Evolutionary conservation across 495 filamentous ascomycete genomes (phyloP), one percentile per base, ranked within the genome.

Genomic region (Achaetomiella virescens): DNA sequence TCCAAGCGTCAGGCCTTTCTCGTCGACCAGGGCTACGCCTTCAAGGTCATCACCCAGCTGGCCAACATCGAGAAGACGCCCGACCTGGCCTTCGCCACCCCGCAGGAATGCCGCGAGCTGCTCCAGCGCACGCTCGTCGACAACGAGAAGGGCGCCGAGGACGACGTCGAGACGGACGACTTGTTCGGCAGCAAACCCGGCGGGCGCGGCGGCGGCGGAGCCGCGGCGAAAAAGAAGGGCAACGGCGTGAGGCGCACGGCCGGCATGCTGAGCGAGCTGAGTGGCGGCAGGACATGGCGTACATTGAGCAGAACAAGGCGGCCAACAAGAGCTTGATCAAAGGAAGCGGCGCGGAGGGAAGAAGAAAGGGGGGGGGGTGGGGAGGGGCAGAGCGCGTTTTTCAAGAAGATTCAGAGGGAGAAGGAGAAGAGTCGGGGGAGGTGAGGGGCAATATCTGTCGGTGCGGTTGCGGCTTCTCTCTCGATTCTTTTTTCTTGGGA

Each of bases 1-100:
- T 88, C 89, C 37, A 97, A 97, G 72, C 84, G 93, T 20, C 93
- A 99, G 67, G 95, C 93, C 24, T 99, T 99, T 79, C 80, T 99
- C 3, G 91, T 99, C 46, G 93, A 99, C 62, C 93, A 99, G 70
- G 93, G 93, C 35, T 99, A 99, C 70, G 93, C 93, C 18, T 97
- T 97, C 80, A 97, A 97, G 70, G 93, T 99, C 55, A 99, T 99
- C 70, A 97, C 93, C 1, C 90, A 96, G 65, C 79, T 99, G 7
- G 84, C 90, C 62, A 92, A 92, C 24, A 90, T 97, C 51, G 90
- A 97, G 58, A 78, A 87, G 36, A 84, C 90, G 31, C 83, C 87
- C 7, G 85, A 85, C 6, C 82, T 97, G 10, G 87, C 87, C 3
- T 97, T 91, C 69, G 76, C 81, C 0, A 89, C 90, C 1, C 78